Base-by-base conservation (phyloP, 148 eudicot genomes). In the Cornus kousa region DNA sequence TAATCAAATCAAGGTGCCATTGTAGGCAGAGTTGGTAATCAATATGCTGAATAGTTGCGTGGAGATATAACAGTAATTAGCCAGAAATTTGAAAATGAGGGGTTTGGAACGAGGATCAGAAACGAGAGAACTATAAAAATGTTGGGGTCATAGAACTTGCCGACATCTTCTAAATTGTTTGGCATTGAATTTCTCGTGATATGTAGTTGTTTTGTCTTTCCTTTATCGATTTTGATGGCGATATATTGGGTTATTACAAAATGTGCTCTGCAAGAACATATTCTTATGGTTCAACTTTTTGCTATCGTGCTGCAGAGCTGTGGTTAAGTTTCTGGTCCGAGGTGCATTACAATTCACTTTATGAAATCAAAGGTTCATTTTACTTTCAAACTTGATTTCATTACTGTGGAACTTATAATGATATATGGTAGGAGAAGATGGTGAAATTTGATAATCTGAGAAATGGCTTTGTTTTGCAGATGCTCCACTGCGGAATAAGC, bases 291-390 rank as follows among this genome's bases (percentile, higher is more conserved):
- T 62, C 23, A 17, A 7, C 6, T n/a, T 39, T 20, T 24, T 67
- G 43, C 59, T 48, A 72, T 69, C 71, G 35, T 80, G 60, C 55
- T 84, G 80, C 92, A 94, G 98, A 89, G 79, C 83, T 91, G 69
- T 94, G 98, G 98, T 82, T 94, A 79, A 94, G 98, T 79, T 94
- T 94, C 80, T 94, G 98, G 98, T 92, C 97, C 2, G 98, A 94
- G 85, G 95, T 94, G 83, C 98, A 94, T 82, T 94, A 94, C 87
- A 94, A 94, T 85, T 94, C 98, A 23, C 85, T 94, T 7, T 92
- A 92, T 48, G 97, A 89, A 66, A 71, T 92, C 37, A 88, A 74
- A 94, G 96, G 98, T 94, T 82, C 22, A 88, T 82, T 71, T 66
- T 24, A 76, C 40, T 50, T 55, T 78, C 40, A 64, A 23, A 55